A percentile compares a stretch with the other conserved stretches of the same genome.
Conservation (phyloP, 108 stramenopile species). For the Pelagomonas calceolata region DNA sequence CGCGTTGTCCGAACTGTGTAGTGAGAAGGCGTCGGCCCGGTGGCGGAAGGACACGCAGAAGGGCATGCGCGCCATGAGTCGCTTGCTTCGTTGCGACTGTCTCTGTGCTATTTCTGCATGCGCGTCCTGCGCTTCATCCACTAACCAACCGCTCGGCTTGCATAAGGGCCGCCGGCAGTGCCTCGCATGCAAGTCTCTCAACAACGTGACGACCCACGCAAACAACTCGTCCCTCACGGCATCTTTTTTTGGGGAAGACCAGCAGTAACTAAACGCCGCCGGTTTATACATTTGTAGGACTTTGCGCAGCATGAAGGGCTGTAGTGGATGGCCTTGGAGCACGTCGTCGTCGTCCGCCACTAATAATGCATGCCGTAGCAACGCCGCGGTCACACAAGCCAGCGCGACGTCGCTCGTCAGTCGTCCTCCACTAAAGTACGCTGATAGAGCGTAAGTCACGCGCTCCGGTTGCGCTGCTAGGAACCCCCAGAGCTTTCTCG, state of each 20-base stretch:
- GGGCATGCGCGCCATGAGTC: conserved; percentile 40
- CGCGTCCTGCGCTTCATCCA: conserved; percentile 44
- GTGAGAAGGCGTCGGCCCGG: conserved; percentile 48
- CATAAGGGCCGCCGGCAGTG: conserved; percentile 66
- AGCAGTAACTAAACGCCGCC: conserved; percentile 59
- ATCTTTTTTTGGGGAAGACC: conserved; percentile 34
- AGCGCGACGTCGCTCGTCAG: background rate
- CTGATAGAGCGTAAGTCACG: too few relatives aligned
- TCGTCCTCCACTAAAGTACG: too few relatives aligned
- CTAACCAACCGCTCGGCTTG: conserved; percentile 63
- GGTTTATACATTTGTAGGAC: conserved; percentile 62
- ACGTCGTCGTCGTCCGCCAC: conserved; percentile 77
- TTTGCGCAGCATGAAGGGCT: conserved; percentile 60
- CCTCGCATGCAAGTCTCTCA: conserved; percentile 67
- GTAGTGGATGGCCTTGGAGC: conserved; percentile 63
- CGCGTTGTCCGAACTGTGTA: conserved; percentile 43
- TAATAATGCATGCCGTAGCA: conserved; percentile 37
- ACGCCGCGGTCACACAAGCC: background rate
- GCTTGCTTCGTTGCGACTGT: conserved; percentile 52
- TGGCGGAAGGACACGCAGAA: conserved; percentile 73
- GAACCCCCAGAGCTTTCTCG: too few relatives aligned
- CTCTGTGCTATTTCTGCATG: conserved; percentile 53
- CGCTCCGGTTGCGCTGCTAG: too few relatives aligned
- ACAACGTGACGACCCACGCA: conserved; percentile 35
- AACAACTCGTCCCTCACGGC: background rate